phyloP scores from a whole-genome alignment of 371 early-diverging fungal genomes.

The Syncephalis plumigaleata region DNA sequence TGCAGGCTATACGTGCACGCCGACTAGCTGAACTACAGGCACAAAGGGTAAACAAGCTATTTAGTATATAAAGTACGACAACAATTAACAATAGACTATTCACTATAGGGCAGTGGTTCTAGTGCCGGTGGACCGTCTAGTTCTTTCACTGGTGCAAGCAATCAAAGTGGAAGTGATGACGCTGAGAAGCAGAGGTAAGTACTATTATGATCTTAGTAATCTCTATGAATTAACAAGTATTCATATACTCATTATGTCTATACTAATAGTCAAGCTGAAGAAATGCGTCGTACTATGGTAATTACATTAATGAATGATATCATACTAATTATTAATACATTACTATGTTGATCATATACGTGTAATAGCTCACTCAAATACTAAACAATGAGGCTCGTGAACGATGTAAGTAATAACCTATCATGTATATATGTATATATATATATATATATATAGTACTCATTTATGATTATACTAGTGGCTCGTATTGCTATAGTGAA shows the following conservation, averaged over 20 bases:
- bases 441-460: too few relatives aligned
- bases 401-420: slow-evolving; percentile 37
- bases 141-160: not conserved
- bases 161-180: too few relatives aligned
- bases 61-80: too few relatives aligned
- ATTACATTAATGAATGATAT: not conserved
- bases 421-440: too few relatives aligned
- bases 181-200: slow-evolving; percentile 3
- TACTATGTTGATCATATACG: too few relatives aligned
- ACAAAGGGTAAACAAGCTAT: slow-evolving; percentile 5
- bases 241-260: too few relatives aligned
- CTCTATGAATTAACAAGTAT: too few relatives aligned
- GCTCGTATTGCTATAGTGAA: slow-evolving; percentile 82
- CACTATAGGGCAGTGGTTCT: slow-evolving; percentile 12
- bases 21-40: slow-evolving; percentile 50
- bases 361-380: slow-evolving; percentile 49
- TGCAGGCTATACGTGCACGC: slow-evolving; percentile 64
- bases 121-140: slow-evolving; percentile 4
- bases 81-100: too few relatives aligned
- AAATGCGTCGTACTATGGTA: slow-evolving; percentile 69
- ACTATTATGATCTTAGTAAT: too few relatives aligned
- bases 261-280: slow-evolving; percentile 67
- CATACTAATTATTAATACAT: not conserved
- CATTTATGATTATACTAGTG: slow-evolving; percentile 20
- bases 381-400: slow-evolving; percentile 73